Base-by-base conservation (phyloP, 129 eudicot genomes). In the sunflower (Helianthus annuus) region DNA sequence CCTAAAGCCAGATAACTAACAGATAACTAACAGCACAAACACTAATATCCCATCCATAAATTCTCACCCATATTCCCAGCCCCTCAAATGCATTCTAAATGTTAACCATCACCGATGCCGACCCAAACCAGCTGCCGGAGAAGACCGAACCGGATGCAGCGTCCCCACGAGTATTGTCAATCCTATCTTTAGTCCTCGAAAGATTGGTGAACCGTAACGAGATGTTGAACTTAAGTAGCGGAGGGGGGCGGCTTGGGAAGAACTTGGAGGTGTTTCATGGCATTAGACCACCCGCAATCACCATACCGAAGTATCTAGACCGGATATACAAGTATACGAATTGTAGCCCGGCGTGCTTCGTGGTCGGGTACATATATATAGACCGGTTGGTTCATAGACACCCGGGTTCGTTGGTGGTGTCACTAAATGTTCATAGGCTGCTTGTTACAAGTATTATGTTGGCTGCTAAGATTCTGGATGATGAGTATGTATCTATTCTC, bases 341-440 rank as follows among this genome's bases (percentile, higher is more conserved):
- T 44, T 93, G 98, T 63, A 93, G 97, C 67, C 98, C 98, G 6
- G 85, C 98, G 46, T 93, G 98, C 76, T 93, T 93, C 51, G 98
- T 93, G 84, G 92, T 89, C 24, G 98, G 95, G 17, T 93, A 83
- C 71, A 85, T 93, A 39, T 93, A 93, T 40, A 87, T 93, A 16
- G 97, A 89, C 71, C 81, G 97, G 76, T 66, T 93, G 84, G 81
- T 85, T 19, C 98, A 93, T 62, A 83, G 73, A 6, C 80, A 85
- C 55, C 98, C 98, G 5, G 89, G 87, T 55, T 83, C 94, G 14
- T 81, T 90, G 19, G 87, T 93, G 69, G 88, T 85, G 14, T 79
- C 92, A 3, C 81, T 93, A 72, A 93, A 93, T 82, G 92, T 93
- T 75, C 98, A 93, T 80, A 80, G 98, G 52, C 59, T 93, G 85